Evolutionary conservation across 331 rosid genomes (phyloP).

Genomic region (Stylosanthes scabra): DNA sequence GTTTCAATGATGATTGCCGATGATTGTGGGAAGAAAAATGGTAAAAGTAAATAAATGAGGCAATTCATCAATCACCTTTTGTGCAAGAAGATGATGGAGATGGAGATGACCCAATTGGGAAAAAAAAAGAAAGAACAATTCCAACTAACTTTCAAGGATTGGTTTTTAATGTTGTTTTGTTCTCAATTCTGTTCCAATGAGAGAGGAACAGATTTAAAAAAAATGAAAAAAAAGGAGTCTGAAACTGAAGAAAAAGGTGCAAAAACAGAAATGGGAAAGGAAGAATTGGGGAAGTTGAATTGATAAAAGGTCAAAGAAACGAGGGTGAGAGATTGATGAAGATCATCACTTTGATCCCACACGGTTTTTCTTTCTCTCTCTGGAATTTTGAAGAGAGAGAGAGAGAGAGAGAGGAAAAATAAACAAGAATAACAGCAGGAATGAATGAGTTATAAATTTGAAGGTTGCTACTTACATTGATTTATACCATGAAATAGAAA

Average conservation of each 20-base stretch:
- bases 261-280: slow-evolving; percentile 16
- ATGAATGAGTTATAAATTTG: slow-evolving; percentile 30
- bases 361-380: slow-evolving; percentile 22
- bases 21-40: background rate
- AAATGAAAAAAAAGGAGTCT: background rate
- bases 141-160: background rate
- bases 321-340: slow-evolving; percentile 23
- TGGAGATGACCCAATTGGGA: slow-evolving; percentile 9
- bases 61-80: slow-evolving; percentile 1
- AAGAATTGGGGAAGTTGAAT: slow-evolving; percentile 26
- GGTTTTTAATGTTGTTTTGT: background rate
- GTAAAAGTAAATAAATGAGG: background rate
- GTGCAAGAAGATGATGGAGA: slow-evolving; percentile 3
- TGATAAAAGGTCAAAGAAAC: slow-evolving; percentile 43
- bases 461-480: slow-evolving; percentile 19
- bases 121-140: slow-evolving; percentile 27
- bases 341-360: slow-evolving; percentile 34
- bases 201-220: slow-evolving; percentile 20
- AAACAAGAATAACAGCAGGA: slow-evolving; percentile 13
- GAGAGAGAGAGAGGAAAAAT: slow-evolving; percentile 28
- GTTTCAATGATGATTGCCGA: background rate
- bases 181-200: background rate
- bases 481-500: slow-evolving; percentile 39
- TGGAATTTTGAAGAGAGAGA: background rate
- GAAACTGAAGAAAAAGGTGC: background rate